Evolutionary conservation across 139 green algal genomes (phyloP), one percentile per base, ranked within the genome.

Genomic region (Picochlorum costavermella): DNA sequence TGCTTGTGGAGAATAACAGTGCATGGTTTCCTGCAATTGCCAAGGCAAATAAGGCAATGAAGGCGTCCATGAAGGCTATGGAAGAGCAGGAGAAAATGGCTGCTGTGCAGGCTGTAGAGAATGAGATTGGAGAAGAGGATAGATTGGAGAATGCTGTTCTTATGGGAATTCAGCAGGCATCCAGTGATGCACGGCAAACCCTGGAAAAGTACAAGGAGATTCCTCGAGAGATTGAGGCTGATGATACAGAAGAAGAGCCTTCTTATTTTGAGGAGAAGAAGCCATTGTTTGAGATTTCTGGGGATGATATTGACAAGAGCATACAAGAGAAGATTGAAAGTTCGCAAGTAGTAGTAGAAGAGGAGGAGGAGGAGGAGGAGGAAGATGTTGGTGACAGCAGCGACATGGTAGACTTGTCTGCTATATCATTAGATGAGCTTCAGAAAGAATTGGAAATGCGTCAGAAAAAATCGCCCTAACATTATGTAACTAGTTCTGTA

Each of bases 1-100:
- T 93, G 12, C 29, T 84, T 31, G 53, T 78, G 16, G 87, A 94
- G 50, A 92, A 90, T 63, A 89, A 88, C 11, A 60, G 65, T 2
- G 36, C 23, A 2, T 80, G 74, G 53, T 94, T 94, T 57, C 87
- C 87, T 4, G 87, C 87, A 25, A 92, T 94, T 53, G 58, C 61
- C 8, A 73, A 77, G 17, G 84, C 87, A 30, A 94, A 94, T 65
- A 55, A 75, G 56, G 82, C 85, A 0, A 83, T 92, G 76, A 31
- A 56, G 23, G 56, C 62, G 4, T 40, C 59, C 10, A 4, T 46
- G 43, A 71, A 77, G 37, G 65, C 71, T 17, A 64, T 61, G 57
- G 53, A 75, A 65, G 46, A 16, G 20, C 6, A 10, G 30, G 48
- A 62, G 23, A 33, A 78, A 50, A 61, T 68, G 67, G 48, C 62